Conservation (phyloP, 805 yeast genomes). For the Candida nonsorbophila region DNA sequence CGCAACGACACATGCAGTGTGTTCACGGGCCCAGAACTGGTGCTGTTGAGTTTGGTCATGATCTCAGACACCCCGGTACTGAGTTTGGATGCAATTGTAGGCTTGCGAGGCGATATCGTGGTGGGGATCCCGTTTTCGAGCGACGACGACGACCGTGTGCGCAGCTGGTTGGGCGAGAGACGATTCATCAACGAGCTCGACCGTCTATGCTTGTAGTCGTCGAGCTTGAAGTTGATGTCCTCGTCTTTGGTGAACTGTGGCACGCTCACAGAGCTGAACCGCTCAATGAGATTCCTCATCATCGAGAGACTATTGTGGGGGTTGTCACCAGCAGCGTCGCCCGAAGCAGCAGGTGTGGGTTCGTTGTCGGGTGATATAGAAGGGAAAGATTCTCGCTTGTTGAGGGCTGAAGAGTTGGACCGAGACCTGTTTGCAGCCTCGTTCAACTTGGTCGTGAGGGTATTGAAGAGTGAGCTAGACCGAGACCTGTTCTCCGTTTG, state of each 20-base stretch:
- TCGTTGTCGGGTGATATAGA: conserved; percentile 10
- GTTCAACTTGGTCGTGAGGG: conserved; percentile 23
- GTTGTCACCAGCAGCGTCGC: conserved; percentile 11
- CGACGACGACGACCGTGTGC: conserved; percentile 35
- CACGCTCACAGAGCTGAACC: conserved; percentile 26
- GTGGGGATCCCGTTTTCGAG: conserved; percentile 3
- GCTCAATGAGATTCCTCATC: conserved; percentile 31
- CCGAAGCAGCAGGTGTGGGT: conserved; percentile 4
- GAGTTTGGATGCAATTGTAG: conserved; percentile 32
- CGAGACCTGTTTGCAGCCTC: conserved; percentile 33
- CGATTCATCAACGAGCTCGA: conserved; percentile 22
- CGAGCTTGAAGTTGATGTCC: conserved; percentile 3
- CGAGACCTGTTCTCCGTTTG: conserved; percentile 26
- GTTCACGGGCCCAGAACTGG: conserved; percentile 1
- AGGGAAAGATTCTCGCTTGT: conserved; percentile 22
- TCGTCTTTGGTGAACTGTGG: conserved; percentile 12
- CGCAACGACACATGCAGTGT: no score
- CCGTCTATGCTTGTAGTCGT: conserved; percentile 8
- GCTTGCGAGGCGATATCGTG: conserved; percentile 17
- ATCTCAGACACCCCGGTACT: conserved; percentile 38
- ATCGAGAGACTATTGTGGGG: conserved; percentile 20
- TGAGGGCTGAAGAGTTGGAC: conserved; percentile 16
- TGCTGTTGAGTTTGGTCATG: conserved; percentile 32
- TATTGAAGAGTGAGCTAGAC: conserved; percentile 33
- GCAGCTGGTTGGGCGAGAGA: conserved; percentile 29